Percentiles rank a stretch among this genome's conserved stretches.
These are phyloP conservation scores for Botrytis sinoallii DNA, from an alignment of 2,329 filamentous ascomycete species.

Conservation along the genomic window DNA sequence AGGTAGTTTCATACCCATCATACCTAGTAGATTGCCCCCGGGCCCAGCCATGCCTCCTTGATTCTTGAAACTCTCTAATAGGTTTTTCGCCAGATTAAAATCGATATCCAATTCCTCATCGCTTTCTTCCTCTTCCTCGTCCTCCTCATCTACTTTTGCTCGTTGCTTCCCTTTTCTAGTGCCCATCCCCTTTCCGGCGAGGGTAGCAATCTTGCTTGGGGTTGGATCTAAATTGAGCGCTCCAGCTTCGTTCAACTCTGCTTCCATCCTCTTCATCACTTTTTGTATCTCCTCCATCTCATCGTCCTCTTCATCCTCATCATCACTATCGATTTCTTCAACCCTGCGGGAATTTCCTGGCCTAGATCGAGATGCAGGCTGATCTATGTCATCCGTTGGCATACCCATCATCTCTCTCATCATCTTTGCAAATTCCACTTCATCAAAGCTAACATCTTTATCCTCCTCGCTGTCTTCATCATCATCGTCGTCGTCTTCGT, in stretches of 20 bases:
- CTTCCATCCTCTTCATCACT: constrained; percentile 67
- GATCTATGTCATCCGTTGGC: constrained; percentile 37
- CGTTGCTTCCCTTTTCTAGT: constrained; percentile 23
- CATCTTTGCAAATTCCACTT: constrained; percentile 78
- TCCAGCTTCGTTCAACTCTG: constrained; percentile 66
- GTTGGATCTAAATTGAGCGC: constrained; percentile 55
- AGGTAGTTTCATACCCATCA: constrained; percentile 81
- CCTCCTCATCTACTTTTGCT: constrained; percentile 50
- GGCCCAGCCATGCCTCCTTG: constrained; percentile 85
- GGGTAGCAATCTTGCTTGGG: constrained; percentile 35
- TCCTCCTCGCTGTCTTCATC: constrained; percentile 63
- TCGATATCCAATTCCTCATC: constrained; percentile 71
- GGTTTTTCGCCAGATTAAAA: constrained; percentile 82
- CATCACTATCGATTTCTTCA: constrained; percentile 35
- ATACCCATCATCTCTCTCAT: constrained; percentile 91
- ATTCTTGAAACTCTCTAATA: constrained; percentile 88
- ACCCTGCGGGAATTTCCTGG: constrained; percentile 20
- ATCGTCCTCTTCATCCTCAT: constrained; percentile 37
- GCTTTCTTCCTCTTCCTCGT: constrained; percentile 56
- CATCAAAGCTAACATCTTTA: constrained; percentile 75
- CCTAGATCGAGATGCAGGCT: constrained; percentile 6
- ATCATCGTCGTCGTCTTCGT: constrained; percentile 51
- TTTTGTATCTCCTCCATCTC: constrained; percentile 62
- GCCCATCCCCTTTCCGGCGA: constrained; percentile 29
- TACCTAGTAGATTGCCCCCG: constrained; percentile 78